phyloP scores from a whole-genome alignment of 768 basidiomycete species.

The Leccinum imitatum region DNA sequence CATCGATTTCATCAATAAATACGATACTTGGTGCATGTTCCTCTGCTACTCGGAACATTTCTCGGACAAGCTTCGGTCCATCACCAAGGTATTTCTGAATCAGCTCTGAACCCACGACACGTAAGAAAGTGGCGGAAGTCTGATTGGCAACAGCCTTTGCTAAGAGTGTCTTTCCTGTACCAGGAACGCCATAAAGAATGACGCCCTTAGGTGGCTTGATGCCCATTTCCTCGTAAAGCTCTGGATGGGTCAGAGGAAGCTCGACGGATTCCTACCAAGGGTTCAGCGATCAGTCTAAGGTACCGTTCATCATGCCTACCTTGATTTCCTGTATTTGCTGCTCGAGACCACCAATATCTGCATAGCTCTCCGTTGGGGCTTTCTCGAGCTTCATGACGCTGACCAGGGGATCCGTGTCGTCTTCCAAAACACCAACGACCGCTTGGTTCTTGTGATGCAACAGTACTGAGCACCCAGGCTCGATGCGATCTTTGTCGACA shows the following conservation, averaged over 20 bases:
- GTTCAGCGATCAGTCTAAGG: background rate
- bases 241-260: slow-evolving; percentile 94
- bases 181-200: slow-evolving; percentile 97
- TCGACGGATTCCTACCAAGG: slow-evolving; percentile 87
- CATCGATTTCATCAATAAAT: slow-evolving; percentile 99
- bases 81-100: slow-evolving; percentile 99
- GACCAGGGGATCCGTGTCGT: slow-evolving; percentile 94
- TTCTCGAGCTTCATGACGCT: slow-evolving; percentile 99
- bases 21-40: slow-evolving; percentile 98
- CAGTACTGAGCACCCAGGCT: slow-evolving; percentile 93
- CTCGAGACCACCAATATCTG: slow-evolving; percentile 97
- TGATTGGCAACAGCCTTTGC: slow-evolving; percentile 98
- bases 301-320: slow-evolving; percentile 40
- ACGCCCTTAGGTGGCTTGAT: slow-evolving; percentile 99
- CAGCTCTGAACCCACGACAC: slow-evolving; percentile 95
- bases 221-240: slow-evolving; percentile 99
- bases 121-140: slow-evolving; percentile 96
- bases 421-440: slow-evolving; percentile 92
- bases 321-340: slow-evolving; percentile 99
- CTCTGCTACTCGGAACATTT: slow-evolving; percentile 95
- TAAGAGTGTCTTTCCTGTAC: slow-evolving; percentile 96
- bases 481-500: slow-evolving; percentile 96
- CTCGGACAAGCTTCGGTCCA: slow-evolving; percentile 96
- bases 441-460: slow-evolving; percentile 95
- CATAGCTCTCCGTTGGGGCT: slow-evolving; percentile 97